A percentile compares a stretch with the other conserved stretches of the same genome.
These are phyloP conservation scores for Neotropicomus parvogracilis DNA, from an alignment of 1,284 basidiomycete genomes.

Conservation along the genomic window DNA sequence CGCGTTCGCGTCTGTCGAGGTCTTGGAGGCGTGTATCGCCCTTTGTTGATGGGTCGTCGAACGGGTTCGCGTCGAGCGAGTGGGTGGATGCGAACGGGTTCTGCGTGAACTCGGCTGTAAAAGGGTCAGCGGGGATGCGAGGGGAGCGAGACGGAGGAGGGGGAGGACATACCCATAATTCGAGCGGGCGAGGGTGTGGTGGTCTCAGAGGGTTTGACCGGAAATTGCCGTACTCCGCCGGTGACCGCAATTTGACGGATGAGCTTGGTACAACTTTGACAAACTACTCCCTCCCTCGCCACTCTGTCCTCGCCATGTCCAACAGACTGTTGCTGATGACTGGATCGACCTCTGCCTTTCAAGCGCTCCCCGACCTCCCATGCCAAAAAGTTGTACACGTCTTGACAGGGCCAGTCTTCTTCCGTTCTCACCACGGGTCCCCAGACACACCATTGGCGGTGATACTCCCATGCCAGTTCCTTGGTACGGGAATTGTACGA, in stretches of 20 bases:
- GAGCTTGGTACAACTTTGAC: too few species aligned
- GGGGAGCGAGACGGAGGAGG: background rate
- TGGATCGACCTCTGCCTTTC: constrained; percentile 88
- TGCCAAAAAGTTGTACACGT: constrained; percentile 41
- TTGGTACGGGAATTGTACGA: background rate
- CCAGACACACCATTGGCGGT: too few species aligned
- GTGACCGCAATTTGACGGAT: too few species aligned
- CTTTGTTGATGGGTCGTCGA: constrained; percentile 64
- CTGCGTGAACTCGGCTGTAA: constrained; percentile 45
- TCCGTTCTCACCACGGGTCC: background rate
- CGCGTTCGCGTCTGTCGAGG: constrained; percentile 69
- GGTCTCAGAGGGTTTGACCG: constrained; percentile 3
- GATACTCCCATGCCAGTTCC: too few species aligned
- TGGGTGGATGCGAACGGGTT: constrained; percentile 83
- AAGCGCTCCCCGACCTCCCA: constrained; percentile 44
- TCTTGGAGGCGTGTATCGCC: constrained; percentile 44
- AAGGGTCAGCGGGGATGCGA: constrained; percentile 1
- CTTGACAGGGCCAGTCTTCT: constrained; percentile 26
- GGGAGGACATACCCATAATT: too few species aligned
- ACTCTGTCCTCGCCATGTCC: too few species aligned
- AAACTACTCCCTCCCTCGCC: too few species aligned
- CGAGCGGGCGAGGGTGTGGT: constrained; percentile 8
- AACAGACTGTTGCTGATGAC: constrained; percentile 72
- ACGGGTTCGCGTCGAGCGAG: constrained; percentile 79
- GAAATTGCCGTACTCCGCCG: constrained; percentile 20